phyloP scores from a whole-genome alignment of 768 basidiomycete genomes.

The Xerocomus potaroensis region DNA sequence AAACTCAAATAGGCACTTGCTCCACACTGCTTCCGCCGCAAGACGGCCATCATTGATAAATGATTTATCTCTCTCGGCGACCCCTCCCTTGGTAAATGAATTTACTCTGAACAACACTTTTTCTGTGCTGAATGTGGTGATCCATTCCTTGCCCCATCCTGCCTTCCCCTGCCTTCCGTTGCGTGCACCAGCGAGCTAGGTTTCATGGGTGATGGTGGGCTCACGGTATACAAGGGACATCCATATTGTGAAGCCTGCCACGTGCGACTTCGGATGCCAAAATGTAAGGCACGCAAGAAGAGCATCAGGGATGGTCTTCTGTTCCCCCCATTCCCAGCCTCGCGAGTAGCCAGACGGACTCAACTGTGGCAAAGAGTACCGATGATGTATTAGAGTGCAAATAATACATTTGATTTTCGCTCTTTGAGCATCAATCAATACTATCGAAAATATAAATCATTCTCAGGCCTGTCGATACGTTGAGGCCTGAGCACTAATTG shows the following conservation, averaged over 20 bases:
- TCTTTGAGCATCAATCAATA: too few species aligned
- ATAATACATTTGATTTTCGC: too few species aligned
- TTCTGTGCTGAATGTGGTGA: conserved; percentile 98
- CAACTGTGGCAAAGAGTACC: too few species aligned
- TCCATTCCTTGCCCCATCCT: conserved; percentile 72
- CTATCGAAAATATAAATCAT: too few species aligned
- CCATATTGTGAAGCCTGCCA: conserved; percentile 96
- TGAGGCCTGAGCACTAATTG: too few species aligned
- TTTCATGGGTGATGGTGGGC: conserved; percentile 67
- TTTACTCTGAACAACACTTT: conserved; percentile 97
- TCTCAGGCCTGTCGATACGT: too few species aligned
- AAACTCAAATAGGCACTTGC: conserved; percentile 80
- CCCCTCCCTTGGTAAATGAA: conserved; percentile 68
- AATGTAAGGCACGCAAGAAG: conserved; percentile 81
- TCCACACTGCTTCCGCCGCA: conserved; percentile 87
- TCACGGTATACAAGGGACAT: conserved; percentile 87
- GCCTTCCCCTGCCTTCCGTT: conserved; percentile 20
- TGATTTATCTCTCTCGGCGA: conserved; percentile 97
- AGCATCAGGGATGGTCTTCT: conserved; percentile 74
- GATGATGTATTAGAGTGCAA: too few species aligned
- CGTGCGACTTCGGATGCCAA: conserved; percentile 81
- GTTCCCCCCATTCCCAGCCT: too few species aligned
- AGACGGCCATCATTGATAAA: conserved; percentile 92
- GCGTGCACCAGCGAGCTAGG: conserved; percentile 46
- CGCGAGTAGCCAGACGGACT: too few species aligned